These are phyloP conservation scores for Trametes cingulata DNA, from an alignment of 768 basidiomycete genomes.

Conservation along the genomic window DNA sequence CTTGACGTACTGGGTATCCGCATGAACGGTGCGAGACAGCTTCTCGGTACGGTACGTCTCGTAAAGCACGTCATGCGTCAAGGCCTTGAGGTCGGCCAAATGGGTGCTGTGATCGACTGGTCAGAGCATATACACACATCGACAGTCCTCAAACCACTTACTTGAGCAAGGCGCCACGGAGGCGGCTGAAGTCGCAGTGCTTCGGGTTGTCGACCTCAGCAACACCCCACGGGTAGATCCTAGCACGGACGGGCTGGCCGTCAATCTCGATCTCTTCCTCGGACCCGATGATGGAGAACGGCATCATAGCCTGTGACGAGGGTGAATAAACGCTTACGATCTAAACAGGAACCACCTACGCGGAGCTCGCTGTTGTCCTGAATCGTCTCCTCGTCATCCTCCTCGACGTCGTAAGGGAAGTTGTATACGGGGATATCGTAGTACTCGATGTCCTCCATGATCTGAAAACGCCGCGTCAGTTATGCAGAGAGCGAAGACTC, in stretches of 20 bases:
- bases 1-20: slow-evolving; percentile 70
- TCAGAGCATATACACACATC: not conserved
- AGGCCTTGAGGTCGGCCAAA: slow-evolving; percentile 88
- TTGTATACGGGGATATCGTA: slow-evolving; percentile 99
- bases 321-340: not conserved
- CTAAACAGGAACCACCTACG: slow-evolving; percentile 43
- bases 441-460: slow-evolving; percentile 99
- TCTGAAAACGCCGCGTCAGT: slow-evolving; percentile 47
- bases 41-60: slow-evolving; percentile 99
- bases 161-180: slow-evolving; percentile 91
- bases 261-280: slow-evolving; percentile 96
- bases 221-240: slow-evolving; percentile 98
- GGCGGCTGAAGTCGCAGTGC: slow-evolving; percentile 96
- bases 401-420: slow-evolving; percentile 99
- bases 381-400: slow-evolving; percentile 98
- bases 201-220: slow-evolving; percentile 99
- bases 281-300: slow-evolving; percentile 96
- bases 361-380: slow-evolving; percentile 96
- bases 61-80: slow-evolving; percentile 92
- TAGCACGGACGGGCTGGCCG: slow-evolving; percentile 87
- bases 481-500: not conserved
- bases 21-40: slow-evolving; percentile 83
- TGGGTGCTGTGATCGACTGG: slow-evolving; percentile 66
- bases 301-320: slow-evolving; percentile 71
- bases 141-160: slow-evolving; percentile 37